Evolutionary conservation across 257 asterid species (phyloP).

Genomic region (Catharanthus roseus): DNA sequence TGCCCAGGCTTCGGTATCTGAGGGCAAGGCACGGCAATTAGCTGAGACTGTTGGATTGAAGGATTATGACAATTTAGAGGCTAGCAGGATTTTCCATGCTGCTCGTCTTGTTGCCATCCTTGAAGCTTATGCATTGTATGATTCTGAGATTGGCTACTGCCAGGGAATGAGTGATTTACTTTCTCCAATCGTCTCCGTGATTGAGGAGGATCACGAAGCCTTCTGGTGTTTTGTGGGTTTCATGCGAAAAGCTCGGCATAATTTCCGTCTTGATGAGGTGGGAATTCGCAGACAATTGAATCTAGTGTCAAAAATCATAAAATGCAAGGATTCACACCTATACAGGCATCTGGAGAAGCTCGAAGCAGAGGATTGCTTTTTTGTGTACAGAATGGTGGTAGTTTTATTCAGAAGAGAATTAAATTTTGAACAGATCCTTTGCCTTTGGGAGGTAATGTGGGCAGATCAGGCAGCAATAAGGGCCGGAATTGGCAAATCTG

Average conservation of each 20-base stretch:
- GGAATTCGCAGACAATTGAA: constrained; percentile 76
- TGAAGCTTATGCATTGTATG: constrained; percentile 80
- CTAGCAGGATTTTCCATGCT: constrained; percentile 68
- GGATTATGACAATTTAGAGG: constrained; percentile 69
- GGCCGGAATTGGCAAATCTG: constrained; percentile 62
- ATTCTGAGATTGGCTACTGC: constrained; percentile 84
- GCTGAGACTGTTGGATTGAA: constrained; percentile 79
- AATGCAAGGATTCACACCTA: constrained; percentile 68
- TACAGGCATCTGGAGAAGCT: constrained; percentile 86
- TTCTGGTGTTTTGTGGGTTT: constrained; percentile 91
- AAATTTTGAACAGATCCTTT: constrained; percentile 71
- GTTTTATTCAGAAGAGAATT: constrained; percentile 83
- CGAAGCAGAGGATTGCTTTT: constrained; percentile 85
- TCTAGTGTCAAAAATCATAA: constrained; percentile 66
- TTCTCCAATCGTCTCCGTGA: constrained; percentile 79
- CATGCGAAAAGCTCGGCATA: constrained; percentile 86
- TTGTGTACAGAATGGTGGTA: constrained; percentile 91
- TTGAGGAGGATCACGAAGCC: constrained; percentile 69
- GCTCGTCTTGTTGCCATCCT: constrained; percentile 84
- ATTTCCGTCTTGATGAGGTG: constrained; percentile 86
- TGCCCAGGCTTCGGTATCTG: constrained; percentile 63
- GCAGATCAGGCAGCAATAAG: constrained; percentile 93
- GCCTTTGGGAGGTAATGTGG: constrained; percentile 98
- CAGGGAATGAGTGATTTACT: constrained; percentile 96
- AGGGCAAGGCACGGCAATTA: constrained; percentile 43